Base-by-base conservation (phyloP, 2,329 filamentous ascomycete species). In the Lasiodiplodia theobromae region DNA sequence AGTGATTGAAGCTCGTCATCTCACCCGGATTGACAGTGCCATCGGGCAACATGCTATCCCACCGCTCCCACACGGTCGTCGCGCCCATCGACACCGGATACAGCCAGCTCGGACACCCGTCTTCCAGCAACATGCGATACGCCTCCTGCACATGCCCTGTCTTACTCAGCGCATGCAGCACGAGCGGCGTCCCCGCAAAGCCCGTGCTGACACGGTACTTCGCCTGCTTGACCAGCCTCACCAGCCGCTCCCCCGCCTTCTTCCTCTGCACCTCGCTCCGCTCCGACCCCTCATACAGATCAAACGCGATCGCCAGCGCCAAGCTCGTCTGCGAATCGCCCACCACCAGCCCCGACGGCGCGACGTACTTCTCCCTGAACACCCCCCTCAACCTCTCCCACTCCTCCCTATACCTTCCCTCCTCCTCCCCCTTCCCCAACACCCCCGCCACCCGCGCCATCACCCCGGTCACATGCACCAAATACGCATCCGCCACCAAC, bases 1-100 rank as follows among this genome's bases (percentile, higher is more conserved):
- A 86, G 70, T 86, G 83, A 38, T 86, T 85, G 69, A 84, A 84
- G 21, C 82, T 85, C 0, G 83, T 84, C 84, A 86, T 86, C 38
- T 76, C 71, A 0, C 83, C 81, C 0, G 81, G 76, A 66, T 86
- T 86, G 18, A 85, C 71, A 0, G 70, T 76, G 0, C 83, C 83
- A 67, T 85, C 75, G 0, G 82, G 76, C 0, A 85, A 72, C 38
- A 86, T 74, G 34, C 80, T 82, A 60, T 86, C 83, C 84, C 84
- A 86, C 2, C 85, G 78, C 70, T 86, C 84, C 84, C 84, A 86
- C 0, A 81, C 83, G 0, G 84, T 86, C 0, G 84, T 86, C 0
- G 78, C 84, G 11, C 77, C 77, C 79, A 82, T 81, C 0, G 77
- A 78, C 6, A 86, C 79, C 14, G 82, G 83, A 63, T 85, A 86